phyloP scores from a whole-genome alignment of 805 yeast species.

The Deakozyma indianensis region DNA sequence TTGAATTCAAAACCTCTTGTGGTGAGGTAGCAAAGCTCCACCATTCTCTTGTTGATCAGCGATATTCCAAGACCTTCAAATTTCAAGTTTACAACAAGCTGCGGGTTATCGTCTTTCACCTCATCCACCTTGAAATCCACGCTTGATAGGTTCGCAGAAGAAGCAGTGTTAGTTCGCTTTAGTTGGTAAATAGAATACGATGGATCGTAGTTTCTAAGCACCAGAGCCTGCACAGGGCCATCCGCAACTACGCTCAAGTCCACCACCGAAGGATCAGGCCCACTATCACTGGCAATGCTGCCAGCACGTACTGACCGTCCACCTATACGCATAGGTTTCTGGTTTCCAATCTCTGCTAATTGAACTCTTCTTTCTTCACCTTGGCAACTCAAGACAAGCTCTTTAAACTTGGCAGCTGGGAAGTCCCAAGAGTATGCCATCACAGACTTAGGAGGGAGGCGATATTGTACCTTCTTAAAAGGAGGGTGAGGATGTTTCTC shows the following conservation, averaged over 20 bases:
- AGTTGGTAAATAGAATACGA: conserved; percentile 39
- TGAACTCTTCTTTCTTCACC: conserved; percentile 68
- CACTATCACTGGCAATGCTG: conserved; percentile 47
- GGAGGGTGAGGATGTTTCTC: conserved; percentile 34
- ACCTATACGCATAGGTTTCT: not conserved
- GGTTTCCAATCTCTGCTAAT: conserved; percentile 73
- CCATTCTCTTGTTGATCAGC: conserved; percentile 49
- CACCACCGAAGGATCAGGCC: conserved; percentile 28
- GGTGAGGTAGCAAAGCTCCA: conserved; percentile 76
- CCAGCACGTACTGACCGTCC: conserved; percentile 31
- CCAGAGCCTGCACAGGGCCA: conserved; percentile 84
- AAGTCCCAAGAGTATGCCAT: conserved; percentile 99
- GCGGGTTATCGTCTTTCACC: conserved; percentile 35
- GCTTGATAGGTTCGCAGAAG: not conserved
- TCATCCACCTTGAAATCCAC: conserved; percentile 9
- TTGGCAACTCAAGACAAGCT: conserved; percentile 55
- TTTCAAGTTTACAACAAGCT: conserved; percentile 39
- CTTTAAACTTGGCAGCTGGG: conserved; percentile 81
- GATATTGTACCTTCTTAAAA: conserved; percentile 67
- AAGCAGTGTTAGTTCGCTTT: conserved; percentile 7
- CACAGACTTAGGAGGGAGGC: conserved; percentile 75
- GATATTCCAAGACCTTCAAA: conserved; percentile 80
- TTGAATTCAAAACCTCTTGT: conserved; percentile 67
- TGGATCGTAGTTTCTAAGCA: conserved; percentile 71
- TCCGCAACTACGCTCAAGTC: conserved; percentile 91